These are phyloP conservation scores for Diaporthe vaccinii DNA, from an alignment of 2,329 filamentous ascomycete genomes.

Conservation along the genomic window DNA sequence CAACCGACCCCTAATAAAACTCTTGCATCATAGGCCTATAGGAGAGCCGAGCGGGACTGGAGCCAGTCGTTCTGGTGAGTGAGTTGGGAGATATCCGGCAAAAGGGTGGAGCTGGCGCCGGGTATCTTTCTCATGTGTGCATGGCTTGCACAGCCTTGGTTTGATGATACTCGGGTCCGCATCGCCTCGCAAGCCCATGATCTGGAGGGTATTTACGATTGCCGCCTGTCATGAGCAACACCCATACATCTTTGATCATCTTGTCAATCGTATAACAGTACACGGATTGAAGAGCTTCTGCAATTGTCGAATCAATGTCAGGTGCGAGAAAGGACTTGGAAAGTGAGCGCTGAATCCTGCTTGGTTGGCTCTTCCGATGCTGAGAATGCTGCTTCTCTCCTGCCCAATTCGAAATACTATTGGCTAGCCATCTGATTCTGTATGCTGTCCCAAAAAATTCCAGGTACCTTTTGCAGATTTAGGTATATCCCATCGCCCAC, in stretches of 20 bases:
- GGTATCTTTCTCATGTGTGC: not conserved
- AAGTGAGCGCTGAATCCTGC: not conserved
- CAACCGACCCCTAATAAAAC: not conserved
- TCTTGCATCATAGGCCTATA: conserved; percentile 7
- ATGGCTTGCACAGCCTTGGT: not conserved
- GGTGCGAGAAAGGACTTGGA: too few relatives aligned
- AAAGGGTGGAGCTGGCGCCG: not conserved
- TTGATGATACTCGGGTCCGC: not conserved
- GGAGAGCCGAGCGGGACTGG: not conserved
- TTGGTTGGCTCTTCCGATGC: not conserved
- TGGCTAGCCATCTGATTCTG: not conserved
- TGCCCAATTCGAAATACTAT: too few relatives aligned
- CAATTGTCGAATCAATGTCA: not conserved
- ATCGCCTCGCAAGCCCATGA: not conserved
- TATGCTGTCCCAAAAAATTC: not conserved
- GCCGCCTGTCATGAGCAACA: not conserved
- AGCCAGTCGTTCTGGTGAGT: not conserved
- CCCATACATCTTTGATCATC: not conserved
- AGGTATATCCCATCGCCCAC: not conserved
- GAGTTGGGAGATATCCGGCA: not conserved
- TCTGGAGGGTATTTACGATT: not conserved
- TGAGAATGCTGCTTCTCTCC: not conserved
- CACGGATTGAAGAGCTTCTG: not conserved
- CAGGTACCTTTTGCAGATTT: not conserved
- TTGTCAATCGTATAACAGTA: not conserved